Base-by-base conservation (phyloP, 2,329 filamentous ascomycete genomes). In the Colletotrichum aenigma region DNA sequence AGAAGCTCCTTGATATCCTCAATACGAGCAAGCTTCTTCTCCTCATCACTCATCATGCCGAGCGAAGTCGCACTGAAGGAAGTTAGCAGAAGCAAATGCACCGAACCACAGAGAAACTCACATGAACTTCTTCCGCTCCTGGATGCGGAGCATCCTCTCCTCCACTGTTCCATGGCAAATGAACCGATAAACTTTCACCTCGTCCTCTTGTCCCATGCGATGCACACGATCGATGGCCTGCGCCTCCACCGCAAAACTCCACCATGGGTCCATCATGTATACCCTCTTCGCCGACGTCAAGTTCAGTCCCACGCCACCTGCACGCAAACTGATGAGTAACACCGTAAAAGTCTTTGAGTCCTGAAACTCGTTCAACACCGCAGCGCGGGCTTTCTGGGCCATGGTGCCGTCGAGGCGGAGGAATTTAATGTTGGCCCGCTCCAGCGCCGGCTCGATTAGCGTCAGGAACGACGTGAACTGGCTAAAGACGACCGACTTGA, bases 221-320 rank as follows among this genome's bases (percentile, higher is more conserved):
- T 99, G 97, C 38, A 99, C 96, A 2, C 97, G 95, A 86, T 99
- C 97, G 81, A 99, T 98, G 10, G 97, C 97, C 85, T 99, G 97
- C 7, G 96, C 95, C 85, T 99, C 97, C 15, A 98, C 93, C 0
- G 97, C 96, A 84, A 96, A 99, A 82, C 95, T 97, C 97, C 97
- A 99, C 97, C 97, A 99, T 0, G 97, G 97, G 84, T 99, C 97
- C 97, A 99, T 98, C 94, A 99, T 97, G 86, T 94, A 99, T 7
- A 99, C 97, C 70, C 95, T 89, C 78, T 93, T 95, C 7, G 97
- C 97, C 78, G 93, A 93, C 1, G 96, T 98, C 76, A 99, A 85
- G 82, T 99, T 99, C 58, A 99, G 88, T 0, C 97, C 97, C 0
- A 99, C 97, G 28, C 97, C 97, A 6, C 97, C 97, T 0, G 97